phyloP scores from a whole-genome alignment of 805 yeast species.

The Yarrowia alimentaria region DNA sequence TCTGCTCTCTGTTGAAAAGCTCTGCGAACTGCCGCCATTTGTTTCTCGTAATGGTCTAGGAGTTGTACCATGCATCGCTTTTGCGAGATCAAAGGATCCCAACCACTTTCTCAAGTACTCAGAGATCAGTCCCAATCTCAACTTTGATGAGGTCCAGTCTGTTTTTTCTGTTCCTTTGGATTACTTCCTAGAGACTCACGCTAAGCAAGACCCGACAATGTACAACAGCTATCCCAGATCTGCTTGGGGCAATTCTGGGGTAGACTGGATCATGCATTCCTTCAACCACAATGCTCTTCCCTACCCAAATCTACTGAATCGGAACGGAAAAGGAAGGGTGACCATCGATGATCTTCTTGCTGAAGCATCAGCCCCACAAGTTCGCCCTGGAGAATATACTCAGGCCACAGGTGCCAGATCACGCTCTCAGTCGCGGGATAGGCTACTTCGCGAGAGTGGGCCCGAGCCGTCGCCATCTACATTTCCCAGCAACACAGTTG shows the following conservation, averaged over 20 bases:
- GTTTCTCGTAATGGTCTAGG: slow-evolving; percentile 71
- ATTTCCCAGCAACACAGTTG: not conserved
- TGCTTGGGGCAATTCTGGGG: slow-evolving; percentile 9
- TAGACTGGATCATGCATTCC: slow-evolving; percentile 25
- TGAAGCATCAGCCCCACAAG: slow-evolving; percentile 9
- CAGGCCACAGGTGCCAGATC: slow-evolving; percentile 1
- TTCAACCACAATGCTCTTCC: slow-evolving; percentile 20
- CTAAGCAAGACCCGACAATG: not conserved
- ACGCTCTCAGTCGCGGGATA: not conserved
- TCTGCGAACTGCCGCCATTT: slow-evolving; percentile 65
- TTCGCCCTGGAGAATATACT: slow-evolving; percentile 6
- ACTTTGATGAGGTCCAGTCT: slow-evolving; percentile 29
- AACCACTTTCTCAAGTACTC: slow-evolving; percentile 16
- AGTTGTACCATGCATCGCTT: slow-evolving; percentile 64
- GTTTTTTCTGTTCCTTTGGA: slow-evolving; percentile 28
- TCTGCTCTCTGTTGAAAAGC: slow-evolving; percentile 54
- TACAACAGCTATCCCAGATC: slow-evolving; percentile 14
- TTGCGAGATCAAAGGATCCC: slow-evolving; percentile 36
- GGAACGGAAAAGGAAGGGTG: slow-evolving; percentile 6
- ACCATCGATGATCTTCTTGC: slow-evolving; percentile 9
- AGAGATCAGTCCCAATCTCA: slow-evolving; percentile 28
- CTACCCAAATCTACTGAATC: slow-evolving; percentile 1
- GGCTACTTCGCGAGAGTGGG: not conserved
- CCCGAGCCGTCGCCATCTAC: slow-evolving; percentile 9
- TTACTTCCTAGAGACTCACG: slow-evolving; percentile 9